Evolutionary conservation across 495 filamentous ascomycete genomes (phyloP), one percentile per base, ranked within the genome.

Genomic region (Cryomyces minteri): DNA sequence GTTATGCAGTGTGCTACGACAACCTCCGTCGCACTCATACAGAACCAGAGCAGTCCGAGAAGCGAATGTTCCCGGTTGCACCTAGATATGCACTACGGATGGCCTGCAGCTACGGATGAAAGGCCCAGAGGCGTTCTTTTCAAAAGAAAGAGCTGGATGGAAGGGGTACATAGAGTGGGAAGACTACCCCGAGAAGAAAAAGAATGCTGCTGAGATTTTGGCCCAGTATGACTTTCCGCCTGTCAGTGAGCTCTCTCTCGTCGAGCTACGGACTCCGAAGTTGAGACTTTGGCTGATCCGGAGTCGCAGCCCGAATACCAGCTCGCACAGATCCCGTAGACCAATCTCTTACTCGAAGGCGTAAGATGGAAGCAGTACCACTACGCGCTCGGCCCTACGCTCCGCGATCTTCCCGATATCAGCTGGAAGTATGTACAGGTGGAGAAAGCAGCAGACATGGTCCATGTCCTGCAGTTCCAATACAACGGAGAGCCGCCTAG

Each of bases 401-500:
- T 80, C 5, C 51, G 51, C 4, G 50, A 59, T 10, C 51, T 76
- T 3, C 65, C 70, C 1, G 68, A 72, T 9, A 67, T 71, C 43
- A 72, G 67, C 29, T 83, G 77, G 79, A 48, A 61, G 2, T 67
- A 50, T 10, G 79, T 82, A 5, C 56, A 68, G 12, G 47, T 67
- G 39, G 79, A 82, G 56, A 83, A 82, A 49, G 63, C 70, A 46
- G 51, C 60, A 1, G 76, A 80, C 51, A 82, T 82, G 78, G 56
- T 75, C 11, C 79, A 83, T 58, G 62, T 81, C 4, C 61, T 83
- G 2, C 69, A 80, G 49, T 83, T 82, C 48, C 79, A 77, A 0
- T 82, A 82, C 60, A 82, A 82, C 39, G 79, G 77, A 6, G 79
- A 83, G 48, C 69, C 76, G 0, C 74, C 74, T 6, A 66, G 70